phyloP scores from a whole-genome alignment of 371 early-diverging fungal genomes.

The Mortierella sp. region DNA sequence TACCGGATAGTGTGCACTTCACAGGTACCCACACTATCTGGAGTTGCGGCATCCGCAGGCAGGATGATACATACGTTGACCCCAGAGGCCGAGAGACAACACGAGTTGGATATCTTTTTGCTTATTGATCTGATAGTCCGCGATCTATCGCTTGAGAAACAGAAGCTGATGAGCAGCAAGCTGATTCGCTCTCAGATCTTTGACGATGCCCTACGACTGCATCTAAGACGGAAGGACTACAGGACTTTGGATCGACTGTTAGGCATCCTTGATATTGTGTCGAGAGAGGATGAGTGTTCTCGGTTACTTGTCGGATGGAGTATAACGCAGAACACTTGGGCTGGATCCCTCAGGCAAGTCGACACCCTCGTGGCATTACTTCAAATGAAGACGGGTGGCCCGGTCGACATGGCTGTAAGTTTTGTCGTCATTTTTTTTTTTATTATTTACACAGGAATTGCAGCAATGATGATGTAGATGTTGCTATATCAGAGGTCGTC shows the following conservation, averaged over 20 bases:
- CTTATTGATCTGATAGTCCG: constrained; percentile 14
- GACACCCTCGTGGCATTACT: constrained; percentile 17
- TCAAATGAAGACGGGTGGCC: constrained; percentile 4
- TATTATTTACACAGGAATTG: too few species aligned
- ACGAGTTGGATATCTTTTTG: constrained; percentile 23
- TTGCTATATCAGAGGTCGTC: too few species aligned
- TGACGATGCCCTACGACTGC: constrained; percentile 10
- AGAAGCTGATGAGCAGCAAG: constrained; percentile 2
- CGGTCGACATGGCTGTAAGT: constrained; percentile 22
- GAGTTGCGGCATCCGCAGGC: neutral
- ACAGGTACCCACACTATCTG: neutral
- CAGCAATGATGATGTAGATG: neutral
- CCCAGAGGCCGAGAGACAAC: constrained; percentile 20
- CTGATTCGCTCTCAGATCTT: constrained; percentile 25
- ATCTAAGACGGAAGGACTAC: constrained; percentile 2
- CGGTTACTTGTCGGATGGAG: constrained; percentile 35
- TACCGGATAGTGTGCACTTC: constrained; percentile 2
- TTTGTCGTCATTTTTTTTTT: neutral
- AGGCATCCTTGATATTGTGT: constrained; percentile 17
- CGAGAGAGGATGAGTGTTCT: constrained; percentile 22
- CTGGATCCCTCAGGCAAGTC: constrained; percentile 11
- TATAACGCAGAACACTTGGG: constrained; percentile 16
- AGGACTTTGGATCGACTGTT: constrained; percentile 12
- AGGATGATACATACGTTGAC: neutral
- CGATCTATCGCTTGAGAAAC: constrained; percentile 12